These are phyloP conservation scores for Pharnaceum exiguum DNA, from an alignment of 148 eudicot genomes.

Conservation along the genomic window DNA sequence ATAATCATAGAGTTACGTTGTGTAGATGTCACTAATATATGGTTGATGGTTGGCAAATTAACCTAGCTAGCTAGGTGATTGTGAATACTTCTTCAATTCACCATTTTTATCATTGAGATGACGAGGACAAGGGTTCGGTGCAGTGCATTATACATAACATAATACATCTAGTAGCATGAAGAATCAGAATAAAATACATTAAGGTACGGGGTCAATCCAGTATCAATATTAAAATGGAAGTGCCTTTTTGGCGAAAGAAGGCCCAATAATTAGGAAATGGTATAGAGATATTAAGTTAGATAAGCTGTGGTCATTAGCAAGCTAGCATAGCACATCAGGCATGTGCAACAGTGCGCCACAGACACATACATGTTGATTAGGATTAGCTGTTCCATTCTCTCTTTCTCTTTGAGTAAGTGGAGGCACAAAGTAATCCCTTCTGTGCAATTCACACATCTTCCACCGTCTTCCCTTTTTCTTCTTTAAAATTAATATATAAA, in stretches of 20 bases:
- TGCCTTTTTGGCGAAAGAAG: background rate
- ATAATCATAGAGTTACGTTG: too few relatives aligned
- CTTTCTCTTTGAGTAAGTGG: conserved; percentile 14
- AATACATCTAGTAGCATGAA: too few relatives aligned
- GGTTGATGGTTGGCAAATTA: too few relatives aligned
- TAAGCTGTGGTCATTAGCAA: conserved; percentile 12
- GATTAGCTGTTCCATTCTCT: conserved; percentile 23
- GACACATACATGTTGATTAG: conserved; percentile 8
- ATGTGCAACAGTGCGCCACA: conserved; percentile 21
- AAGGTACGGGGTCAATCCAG: conserved; percentile 13
- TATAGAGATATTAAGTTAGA: background rate
- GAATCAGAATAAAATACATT: background rate
- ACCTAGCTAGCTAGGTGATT: too few relatives aligned
- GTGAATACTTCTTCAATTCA: too few relatives aligned
- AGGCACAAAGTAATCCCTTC: conserved; percentile 26
- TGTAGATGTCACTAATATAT: too few relatives aligned
- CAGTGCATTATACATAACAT: background rate
- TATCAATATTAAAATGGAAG: background rate
- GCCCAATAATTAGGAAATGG: conserved; percentile 23
- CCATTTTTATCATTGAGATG: too few relatives aligned
- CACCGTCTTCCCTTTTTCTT: background rate
- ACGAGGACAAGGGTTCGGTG: background rate
- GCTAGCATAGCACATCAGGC: conserved; percentile 15
- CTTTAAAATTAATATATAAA: background rate
- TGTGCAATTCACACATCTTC: conserved; percentile 23